Evolutionary conservation across 371 early-diverging fungal genomes (phyloP), one percentile per base, ranked within the genome.

Genomic region (Nematocida parisii): DNA sequence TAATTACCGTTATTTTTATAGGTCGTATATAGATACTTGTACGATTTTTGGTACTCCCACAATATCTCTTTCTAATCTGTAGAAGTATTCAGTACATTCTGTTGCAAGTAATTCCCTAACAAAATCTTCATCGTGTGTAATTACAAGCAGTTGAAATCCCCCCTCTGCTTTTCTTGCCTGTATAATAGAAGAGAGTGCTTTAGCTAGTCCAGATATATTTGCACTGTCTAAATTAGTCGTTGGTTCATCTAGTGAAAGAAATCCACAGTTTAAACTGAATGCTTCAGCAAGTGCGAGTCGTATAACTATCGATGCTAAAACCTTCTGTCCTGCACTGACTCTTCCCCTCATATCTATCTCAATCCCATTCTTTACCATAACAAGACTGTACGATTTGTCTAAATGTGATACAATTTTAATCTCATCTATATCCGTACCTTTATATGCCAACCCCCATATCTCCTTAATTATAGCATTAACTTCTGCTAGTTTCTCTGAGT

Each of bases 101-200:
- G 90, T 88, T 22, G 92, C 92, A 39, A 99, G 75, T 74, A 91
- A 86, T 66, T 91, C 80, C 13, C 71, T 89, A 81, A 96, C 90
- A 89, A 99, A 99, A 40, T 92, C 91, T 84, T 96, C 97, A 87
- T 99, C 99, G 85, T 99, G 99, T 13, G 99, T 98, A 81, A 99
- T 98, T 45, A 99, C 89, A 50, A 99, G 90, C 58, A 99, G 89
- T 87, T 99, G 99, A 83, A 97, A 95, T 86, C 94, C 94, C 66
- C 88, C 83, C 84, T 95, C 94, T 52, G 73, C 57, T 56, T 75
- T 74, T 46, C 90, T 88, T 2, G 94, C 90, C n/a, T 87, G 91
- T 39, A 91, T 91, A 83, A 24, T 58, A 3, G 67, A 52, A 9
- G 87, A 89, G 18, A 99, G 85, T 27, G 92, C 92, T 39, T 88